Evolutionary conservation across 495 filamentous ascomycete species (phyloP), one percentile per base, ranked within the genome.

Genomic region (Lasiosphaeriaceae sp.): DNA sequence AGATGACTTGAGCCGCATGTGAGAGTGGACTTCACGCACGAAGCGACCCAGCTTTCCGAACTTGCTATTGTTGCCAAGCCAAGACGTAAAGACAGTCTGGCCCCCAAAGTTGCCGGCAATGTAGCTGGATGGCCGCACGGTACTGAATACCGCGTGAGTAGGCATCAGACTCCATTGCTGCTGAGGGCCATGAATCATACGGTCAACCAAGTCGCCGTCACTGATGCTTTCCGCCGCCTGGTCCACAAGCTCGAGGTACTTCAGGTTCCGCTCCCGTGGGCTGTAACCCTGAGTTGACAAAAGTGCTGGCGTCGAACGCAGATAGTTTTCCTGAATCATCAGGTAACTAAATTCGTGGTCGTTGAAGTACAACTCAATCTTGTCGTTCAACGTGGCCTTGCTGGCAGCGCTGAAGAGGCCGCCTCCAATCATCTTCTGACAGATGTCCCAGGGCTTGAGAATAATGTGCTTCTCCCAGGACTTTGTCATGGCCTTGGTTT

Each of bases 121-220:
- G 68, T 86, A 95, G 68, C 90, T 95, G n/a, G 94, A 86, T 8
- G 94, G 94, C 23, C 85, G 80, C 23, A 99, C 92, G 54, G 96
- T 95, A 60, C 92, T 95, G 75, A 99, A 96, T 43, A 96, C 81
- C n/a, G 91, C 95, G 73, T 99, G 94, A 4, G 88, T 89, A 9
- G 94, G 94, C 94, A 99, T 97, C 51, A 99, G 73, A 65, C 87
- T 91, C 94, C 94, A 99, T 56, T 97, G 94, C 60, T 97, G 94
- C 69, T 99, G 95, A 11, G 89, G 87, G 17, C 94, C 94, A 70
- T 97, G 94, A 49, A 99, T 99, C 91, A 99, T 96, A 20, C 90
- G 80, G 70, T 99, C 95, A 11, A 97, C 90, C 37, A 99, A 80
- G 66, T 99, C 94, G 19, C 95, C 95, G 63, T 99, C 94, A 62